A percentile compares a stretch with the other conserved stretches of the same genome.
These are phyloP conservation scores for Nicotiana knightiana DNA, from an alignment of 257 asterid species.

Conservation along the genomic window DNA sequence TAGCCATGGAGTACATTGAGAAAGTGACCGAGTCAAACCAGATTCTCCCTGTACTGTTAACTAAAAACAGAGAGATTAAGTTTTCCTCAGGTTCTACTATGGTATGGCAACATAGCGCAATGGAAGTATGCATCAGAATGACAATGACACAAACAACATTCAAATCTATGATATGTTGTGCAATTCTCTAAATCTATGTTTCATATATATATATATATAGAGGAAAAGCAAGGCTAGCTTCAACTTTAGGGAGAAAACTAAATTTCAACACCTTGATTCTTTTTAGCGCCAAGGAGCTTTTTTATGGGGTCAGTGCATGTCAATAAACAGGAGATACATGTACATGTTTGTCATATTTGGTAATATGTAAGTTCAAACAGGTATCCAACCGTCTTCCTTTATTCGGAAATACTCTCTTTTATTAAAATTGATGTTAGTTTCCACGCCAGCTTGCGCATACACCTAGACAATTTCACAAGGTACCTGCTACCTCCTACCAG, in stretches of 20 bases:
- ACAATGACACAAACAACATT: not conserved
- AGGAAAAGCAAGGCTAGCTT: not conserved
- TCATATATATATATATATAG: not conserved
- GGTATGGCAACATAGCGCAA: slow-evolving; percentile 1
- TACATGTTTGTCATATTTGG: not conserved
- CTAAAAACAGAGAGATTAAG: not conserved
- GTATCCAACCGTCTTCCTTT: not conserved
- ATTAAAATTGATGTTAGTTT: too few species aligned
- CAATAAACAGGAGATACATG: not conserved
- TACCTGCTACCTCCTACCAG: too few species aligned
- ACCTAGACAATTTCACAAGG: too few species aligned
- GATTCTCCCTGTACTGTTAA: not conserved
- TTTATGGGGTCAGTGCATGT: not conserved
- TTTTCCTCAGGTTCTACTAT: not conserved
- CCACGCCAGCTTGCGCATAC: too few species aligned
- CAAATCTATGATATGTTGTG: not conserved
- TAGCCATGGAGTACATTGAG: not conserved
- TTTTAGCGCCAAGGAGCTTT: not conserved
- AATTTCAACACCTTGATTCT: not conserved
- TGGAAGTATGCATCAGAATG: not conserved
- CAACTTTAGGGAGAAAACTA: slow-evolving; percentile 9
- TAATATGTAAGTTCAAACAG: not conserved
- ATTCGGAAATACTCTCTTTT: not conserved
- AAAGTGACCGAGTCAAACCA: slow-evolving; percentile 6
- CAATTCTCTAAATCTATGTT: not conserved